Percentiles rank a stretch among this genome's conserved stretches.
phyloP scores from a whole-genome alignment of 1,139 yeast genomes.

The Kurtzmaniella quercitrusa region DNA sequence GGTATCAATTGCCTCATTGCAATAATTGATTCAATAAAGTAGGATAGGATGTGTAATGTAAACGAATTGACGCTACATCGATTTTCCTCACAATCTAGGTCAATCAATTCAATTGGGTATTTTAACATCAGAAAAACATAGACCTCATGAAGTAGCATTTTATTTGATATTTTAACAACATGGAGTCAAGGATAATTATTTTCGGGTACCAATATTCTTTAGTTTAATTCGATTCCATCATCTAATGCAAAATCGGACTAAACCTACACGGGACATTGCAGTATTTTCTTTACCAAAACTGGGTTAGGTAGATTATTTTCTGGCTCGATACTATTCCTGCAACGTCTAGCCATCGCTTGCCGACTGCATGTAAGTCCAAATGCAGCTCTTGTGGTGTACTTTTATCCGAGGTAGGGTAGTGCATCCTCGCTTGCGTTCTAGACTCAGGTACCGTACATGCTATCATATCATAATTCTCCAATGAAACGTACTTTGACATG shows the following conservation, averaged over 20 bases:
- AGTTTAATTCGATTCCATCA: no score
- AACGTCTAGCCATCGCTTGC: background rate
- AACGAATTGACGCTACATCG: no score
- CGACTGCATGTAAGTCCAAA: background rate
- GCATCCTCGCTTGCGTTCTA: conserved; percentile 8
- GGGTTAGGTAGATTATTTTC: background rate
- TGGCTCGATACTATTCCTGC: background rate
- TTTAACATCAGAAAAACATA: no score
- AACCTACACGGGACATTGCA: background rate
- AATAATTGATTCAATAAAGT: no score
- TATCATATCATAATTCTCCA: conserved; percentile 4
- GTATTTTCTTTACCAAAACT: background rate
- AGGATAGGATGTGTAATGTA: no score
- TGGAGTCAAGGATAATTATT: no score
- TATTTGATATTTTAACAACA: no score
- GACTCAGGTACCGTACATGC: conserved; percentile 7
- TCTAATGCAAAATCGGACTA: background rate
- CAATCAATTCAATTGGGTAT: no score
- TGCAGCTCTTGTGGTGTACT: background rate
- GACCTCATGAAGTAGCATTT: no score
- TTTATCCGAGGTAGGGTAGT: background rate
- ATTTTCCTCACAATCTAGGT: no score
- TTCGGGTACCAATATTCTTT: no score
- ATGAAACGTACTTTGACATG: conserved; percentile 5
- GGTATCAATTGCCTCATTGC: no score